Base-by-base conservation (phyloP, 805 yeast genomes). In the Ogataea siamensis region DNA sequence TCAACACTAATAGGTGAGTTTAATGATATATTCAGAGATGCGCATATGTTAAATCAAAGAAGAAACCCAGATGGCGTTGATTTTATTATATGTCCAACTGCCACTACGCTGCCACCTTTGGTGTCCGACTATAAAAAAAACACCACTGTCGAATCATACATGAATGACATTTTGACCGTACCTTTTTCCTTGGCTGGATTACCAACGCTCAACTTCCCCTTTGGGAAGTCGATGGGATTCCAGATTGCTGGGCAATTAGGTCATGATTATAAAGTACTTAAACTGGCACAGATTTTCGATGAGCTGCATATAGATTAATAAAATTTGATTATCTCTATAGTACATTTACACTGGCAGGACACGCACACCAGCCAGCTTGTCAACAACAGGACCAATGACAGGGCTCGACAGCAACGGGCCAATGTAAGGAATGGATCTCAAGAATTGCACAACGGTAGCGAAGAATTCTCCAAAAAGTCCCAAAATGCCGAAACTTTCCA, bases 151-250 rank as follows among this genome's bases (percentile, higher is more conserved):
- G 76, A 76, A 31, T 73, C 82, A 12, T 88, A 84, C 51, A 68
- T 82, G 37, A 85, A 87, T 58, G 99, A 93, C 60, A 77, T 84
- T 0, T 70, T 88, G 40, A 87, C 96, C 0, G 83, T 88, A 4
- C 97, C 99, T 0, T 84, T 93, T 27, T 88, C 95, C 1, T 62
- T 94, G 41, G 94, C 95, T 0, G 98, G 98, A 0, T 58, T 91
- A 2, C 99, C 99, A 1, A 77, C 95, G 0, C 70, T 91, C 8
- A 74, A 83, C 2, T 64, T 89, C 2, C 99, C 99, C 0, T 70
- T 72, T 50, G 59, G 62, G 1, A 43, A 58, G 7, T 68, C 76
- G 0, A 62, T 74, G 8, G 96, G 96, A 0, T 65, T 93, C 18
- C 98, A 94, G 55, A 49, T 93, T 2, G 74, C 82, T 54, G 95